Evolutionary conservation across 441 rosid species (phyloP), one percentile per base, ranked within the genome.

Genomic region (Eutrema salsugineum): DNA sequence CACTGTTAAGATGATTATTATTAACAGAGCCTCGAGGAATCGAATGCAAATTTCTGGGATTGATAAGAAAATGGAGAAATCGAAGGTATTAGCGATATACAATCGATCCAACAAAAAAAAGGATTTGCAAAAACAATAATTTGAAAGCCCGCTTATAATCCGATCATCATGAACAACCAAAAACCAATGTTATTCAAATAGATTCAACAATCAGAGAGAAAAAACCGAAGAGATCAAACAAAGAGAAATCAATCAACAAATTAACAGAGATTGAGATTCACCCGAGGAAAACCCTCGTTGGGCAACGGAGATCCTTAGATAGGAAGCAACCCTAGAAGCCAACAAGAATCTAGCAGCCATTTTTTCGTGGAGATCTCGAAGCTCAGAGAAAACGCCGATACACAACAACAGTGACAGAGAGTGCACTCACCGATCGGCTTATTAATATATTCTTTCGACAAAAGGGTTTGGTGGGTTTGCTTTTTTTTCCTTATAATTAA

Each of bases 321-420:
- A 80, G 48, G 96, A 94, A 75, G 94, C 98, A 58, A 91, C 93
- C 78, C 88, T 87, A 47, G 97, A 89, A 60, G 98, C 94, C 94
- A 91, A 91, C 81, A 94, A 64, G 77, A 83, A 50, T 53, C 89
- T 83, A 1, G 86, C 81, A 36, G 97, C 96, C 97, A 91, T 94
- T 27, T 19, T 36, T 32, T 16, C 30, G 71, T 32, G 0, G 72
- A 59, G 71, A 70, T 64, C 76, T 33, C 73, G 70, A 22, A 12
- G 47, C 30, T 15, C 62, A 51, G 40, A 24, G 17, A 16, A 55
- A 30, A 11, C n/a, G 28, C 49, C 6, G 33, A 59, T 20, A 43
- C 55, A 32, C 72, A 67, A 59, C 57, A 74, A 22, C 68, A 66
- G 68, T 20, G 56, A 35, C 15, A 51, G 19, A 20, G 49, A 66